Conservation (phyloP, 768 basidiomycete species). For the Dentipellis sp. region DNA sequence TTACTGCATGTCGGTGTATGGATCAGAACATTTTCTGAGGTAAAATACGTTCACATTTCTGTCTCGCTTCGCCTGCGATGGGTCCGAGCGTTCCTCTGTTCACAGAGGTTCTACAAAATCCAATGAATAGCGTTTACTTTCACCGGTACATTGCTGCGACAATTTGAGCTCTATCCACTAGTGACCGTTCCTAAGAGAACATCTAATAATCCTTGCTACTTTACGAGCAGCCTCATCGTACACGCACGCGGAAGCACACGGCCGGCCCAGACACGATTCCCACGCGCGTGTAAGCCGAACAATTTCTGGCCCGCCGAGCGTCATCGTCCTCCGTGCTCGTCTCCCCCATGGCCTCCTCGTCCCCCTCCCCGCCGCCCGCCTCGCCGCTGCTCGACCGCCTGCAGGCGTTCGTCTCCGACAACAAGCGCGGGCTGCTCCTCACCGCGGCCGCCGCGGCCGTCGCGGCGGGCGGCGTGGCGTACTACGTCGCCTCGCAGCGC, state of each 20-base stretch:
- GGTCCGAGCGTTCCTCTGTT: no score
- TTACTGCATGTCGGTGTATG: no score
- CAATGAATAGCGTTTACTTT: no score
- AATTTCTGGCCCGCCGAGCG: neutral
- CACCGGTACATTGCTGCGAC: no score
- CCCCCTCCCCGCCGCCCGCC: conserved; percentile 22
- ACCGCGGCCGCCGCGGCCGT: conserved; percentile 63
- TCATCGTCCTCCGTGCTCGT: neutral
- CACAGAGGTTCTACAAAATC: no score
- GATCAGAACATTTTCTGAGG: no score
- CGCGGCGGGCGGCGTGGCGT: conserved; percentile 68
- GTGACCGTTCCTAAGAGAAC: neutral
- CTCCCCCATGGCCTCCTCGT: neutral
- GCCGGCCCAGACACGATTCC: no score
- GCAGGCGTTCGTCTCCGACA: conserved; percentile 61
- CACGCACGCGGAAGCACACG: no score
- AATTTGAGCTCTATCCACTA: no score
- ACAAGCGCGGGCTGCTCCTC: conserved; percentile 68
- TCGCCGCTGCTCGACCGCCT: conserved; percentile 48
- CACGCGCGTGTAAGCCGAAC: neutral
- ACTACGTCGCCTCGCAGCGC: conserved; percentile 58
- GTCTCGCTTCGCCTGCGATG: no score
- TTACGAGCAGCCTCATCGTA: no score
- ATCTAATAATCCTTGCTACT: neutral
- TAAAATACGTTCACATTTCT: no score